Base-by-base conservation (phyloP, 2,329 filamentous ascomycete species). In the Bipolaris victoriae region DNA sequence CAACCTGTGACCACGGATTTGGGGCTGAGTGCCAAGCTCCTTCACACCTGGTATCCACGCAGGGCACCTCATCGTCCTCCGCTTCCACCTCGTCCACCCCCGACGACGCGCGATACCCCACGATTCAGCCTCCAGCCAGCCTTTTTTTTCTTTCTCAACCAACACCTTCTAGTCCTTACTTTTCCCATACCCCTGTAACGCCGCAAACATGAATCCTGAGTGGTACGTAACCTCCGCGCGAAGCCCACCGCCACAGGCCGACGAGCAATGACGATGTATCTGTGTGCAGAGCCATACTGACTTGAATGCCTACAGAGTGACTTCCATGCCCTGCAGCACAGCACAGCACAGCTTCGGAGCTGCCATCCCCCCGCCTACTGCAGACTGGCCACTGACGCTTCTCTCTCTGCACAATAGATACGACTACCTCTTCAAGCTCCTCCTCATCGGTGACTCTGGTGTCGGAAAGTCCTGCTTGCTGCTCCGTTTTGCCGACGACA, bases 351-450 rank as follows among this genome's bases (percentile, higher is more conserved):
- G 40, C 46, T 20, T 55, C 39, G 36, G 7, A 40, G 49, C 50
- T 57, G 56, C 37, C 43, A 43, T 31, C 33, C 36, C 37, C 57
- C 46, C 10, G 10, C 29, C 54, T 52, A 9, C 22, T 20, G 44
- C 58, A 44, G 50, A 44, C 43, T 40, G 26, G 57, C 57, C 58
- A 58, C 70, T 72, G 60, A 74, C 68, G 46, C 51, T 47, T 29
- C 43, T 50, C 51, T 33, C 43, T 50, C 51, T 52, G 48, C 56
- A 22, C 51, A 59, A 55, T 77, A 98, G 95, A 95, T 99, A 99
- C 90, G 95, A 99, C 80, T 99, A 99, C 81, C 92, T 99, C 77
- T 99, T 99, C 89, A 99, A 99, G 89, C 92, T 99, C 69, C 91
- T 99, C 81, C 94, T 99, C 84, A 99, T 99, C 88, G 95, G 95